These are phyloP conservation scores for Trypanosoma brucei DNA, from an alignment of 208 protist species.

Conservation along the genomic window DNA sequence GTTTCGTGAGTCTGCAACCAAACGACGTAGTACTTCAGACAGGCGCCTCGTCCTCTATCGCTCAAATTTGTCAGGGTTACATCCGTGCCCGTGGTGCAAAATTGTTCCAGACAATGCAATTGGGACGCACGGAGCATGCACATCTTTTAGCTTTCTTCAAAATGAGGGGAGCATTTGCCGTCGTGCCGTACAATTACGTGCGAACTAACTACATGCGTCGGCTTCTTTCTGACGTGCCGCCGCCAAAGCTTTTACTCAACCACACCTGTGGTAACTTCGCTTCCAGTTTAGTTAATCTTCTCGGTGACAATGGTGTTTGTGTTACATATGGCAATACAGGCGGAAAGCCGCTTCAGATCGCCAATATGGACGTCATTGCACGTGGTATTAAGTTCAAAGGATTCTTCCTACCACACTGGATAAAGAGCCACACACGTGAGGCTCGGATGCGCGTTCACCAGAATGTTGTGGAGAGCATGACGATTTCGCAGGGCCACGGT, in stretches of 20 bases:
- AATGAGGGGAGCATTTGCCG: constrained; percentile 73
- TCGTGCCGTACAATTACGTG: constrained; percentile 86
- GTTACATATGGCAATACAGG: constrained; percentile 97
- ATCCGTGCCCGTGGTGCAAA: constrained; percentile 81
- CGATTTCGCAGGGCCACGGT: constrained; percentile 81
- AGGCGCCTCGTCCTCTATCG: constrained; percentile 77
- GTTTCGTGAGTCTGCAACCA: constrained; percentile 92
- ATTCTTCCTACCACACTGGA: constrained; percentile 93
- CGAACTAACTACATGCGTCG: constrained; percentile 88
- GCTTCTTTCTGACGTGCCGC: constrained; percentile 90
- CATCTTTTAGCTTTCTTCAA: constrained; percentile 83
- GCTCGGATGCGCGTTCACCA: constrained; percentile 85
- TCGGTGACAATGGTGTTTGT: constrained; percentile 87
- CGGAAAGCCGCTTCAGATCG: constrained; percentile 88
- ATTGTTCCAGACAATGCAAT: constrained; percentile 87
- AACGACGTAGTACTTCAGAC: constrained; percentile 85
- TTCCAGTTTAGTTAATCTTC: constrained; percentile 83
- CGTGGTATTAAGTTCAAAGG: constrained; percentile 87
- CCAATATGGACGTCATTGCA: constrained; percentile 91
- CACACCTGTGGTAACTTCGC: constrained; percentile 90
- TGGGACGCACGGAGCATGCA: constrained; percentile 85
- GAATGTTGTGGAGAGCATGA: constrained; percentile 89
- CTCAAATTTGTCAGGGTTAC: constrained; percentile 88
- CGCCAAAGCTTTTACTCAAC: constrained; percentile 93
- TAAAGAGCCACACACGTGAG: constrained; percentile 73